Base-by-base conservation (phyloP, 2,329 filamentous ascomycete species). In the Eutypella sp. region DNA sequence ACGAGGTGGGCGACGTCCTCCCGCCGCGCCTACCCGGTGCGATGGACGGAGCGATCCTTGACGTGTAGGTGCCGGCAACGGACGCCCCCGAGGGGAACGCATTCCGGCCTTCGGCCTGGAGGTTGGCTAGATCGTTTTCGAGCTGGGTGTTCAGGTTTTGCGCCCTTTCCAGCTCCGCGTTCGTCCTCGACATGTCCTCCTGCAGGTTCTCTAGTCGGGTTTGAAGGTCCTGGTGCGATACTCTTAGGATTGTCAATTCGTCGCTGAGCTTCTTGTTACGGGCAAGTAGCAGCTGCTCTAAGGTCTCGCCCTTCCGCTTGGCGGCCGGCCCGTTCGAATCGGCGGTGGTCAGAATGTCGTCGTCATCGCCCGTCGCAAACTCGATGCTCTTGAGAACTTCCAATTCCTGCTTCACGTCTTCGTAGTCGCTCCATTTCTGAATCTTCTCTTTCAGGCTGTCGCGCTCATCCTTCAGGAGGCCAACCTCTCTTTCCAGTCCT, bases 321-420 rank as follows among this genome's bases (percentile, higher is more conserved):
- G 67, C 61, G 2, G 69, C 63, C 3, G 71, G 57, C 3, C 78
- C 78, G 55, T 82, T 81, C 11, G 73, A 62, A 33, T 61, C 62
- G 16, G 56, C 48, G 33, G 71, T 70, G 15, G 72, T 73, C 24
- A 67, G 61, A 8, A 75, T 70, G 2, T 86, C 83, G 40, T 91
- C 87, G 49, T 95, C 90, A 51, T 92, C 87, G 7, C 89, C 91
- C 1, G 89, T 92, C 2, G 92, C 88, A 58, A 99, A 96, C 64
- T 99, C 93, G 57, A 99, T 96, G 55, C 92, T 95, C 79, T 96
- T 96, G 49, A 99, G 79, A 50, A 97, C 91, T 59, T 97, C 92
- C 3, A 99, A 76, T 67, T 99, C 95, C 53, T 95, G 88, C 68
- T 93, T 96, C 40, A 99, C 82, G 48, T 97, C 92, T 27, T 97